A percentile compares a stretch with the other conserved stretches of the same genome.
phyloP scores from a whole-genome alignment of 1,284 basidiomycete species.

The Marasmius tenuissimus region DNA sequence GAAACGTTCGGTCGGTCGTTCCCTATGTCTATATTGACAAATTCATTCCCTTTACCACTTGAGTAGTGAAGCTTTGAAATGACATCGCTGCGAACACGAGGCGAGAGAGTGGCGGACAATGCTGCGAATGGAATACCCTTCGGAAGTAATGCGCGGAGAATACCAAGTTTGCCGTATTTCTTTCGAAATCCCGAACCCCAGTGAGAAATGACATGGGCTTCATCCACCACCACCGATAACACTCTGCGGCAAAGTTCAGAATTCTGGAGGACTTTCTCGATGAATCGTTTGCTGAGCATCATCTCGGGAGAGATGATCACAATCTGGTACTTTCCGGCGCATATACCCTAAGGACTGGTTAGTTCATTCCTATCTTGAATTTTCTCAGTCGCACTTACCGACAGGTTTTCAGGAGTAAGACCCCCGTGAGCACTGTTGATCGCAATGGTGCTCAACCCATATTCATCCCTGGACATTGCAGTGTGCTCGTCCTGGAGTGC shows the following conservation, averaged over 20 bases:
- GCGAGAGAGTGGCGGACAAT: slow-evolving; percentile 37
- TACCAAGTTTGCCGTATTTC: slow-evolving; percentile 34
- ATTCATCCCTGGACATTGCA: slow-evolving; percentile 23
- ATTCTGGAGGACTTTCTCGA: slow-evolving; percentile 30
- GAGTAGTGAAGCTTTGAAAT: slow-evolving; percentile 30
- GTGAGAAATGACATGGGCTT: slow-evolving; percentile 39
- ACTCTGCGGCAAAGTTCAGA: slow-evolving; percentile 20
- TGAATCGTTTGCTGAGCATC: slow-evolving; percentile 30
- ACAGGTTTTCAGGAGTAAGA: slow-evolving; percentile 19
- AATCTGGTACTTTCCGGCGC: slow-evolving; percentile 30
- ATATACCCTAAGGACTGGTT: slow-evolving; percentile 24
- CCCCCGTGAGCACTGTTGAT: slow-evolving; percentile 34
- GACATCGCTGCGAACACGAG: slow-evolving; percentile 29
- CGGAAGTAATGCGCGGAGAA: slow-evolving; percentile 33
- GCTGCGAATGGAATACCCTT: slow-evolving; percentile 32
- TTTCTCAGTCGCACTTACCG: slow-evolving; percentile 15
- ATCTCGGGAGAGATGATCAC: slow-evolving; percentile 40
- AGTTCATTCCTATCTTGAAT: neutral
- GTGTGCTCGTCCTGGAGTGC: slow-evolving; percentile 23
- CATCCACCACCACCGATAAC: slow-evolving; percentile 35
- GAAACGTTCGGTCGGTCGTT: slow-evolving; percentile 41
- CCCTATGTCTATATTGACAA: slow-evolving; percentile 26
- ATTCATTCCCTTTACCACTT: slow-evolving; percentile 6
- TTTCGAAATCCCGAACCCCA: slow-evolving; percentile 42
- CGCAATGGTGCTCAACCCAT: slow-evolving; percentile 25